Evolutionary conservation across 441 rosid genomes (phyloP).

Genomic region (Mallotus japonicus): DNA sequence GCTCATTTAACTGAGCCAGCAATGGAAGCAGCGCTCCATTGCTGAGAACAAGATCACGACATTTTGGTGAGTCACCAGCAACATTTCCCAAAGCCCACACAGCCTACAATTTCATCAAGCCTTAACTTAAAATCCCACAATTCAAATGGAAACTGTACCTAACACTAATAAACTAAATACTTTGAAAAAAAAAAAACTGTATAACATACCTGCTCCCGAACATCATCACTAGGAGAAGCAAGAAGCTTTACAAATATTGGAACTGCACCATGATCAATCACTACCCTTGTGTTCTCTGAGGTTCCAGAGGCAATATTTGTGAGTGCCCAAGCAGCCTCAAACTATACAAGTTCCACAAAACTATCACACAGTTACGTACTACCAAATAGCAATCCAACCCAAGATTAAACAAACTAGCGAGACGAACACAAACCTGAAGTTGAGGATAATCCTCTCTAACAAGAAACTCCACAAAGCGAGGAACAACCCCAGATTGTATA

Average conservation of each 20-base stretch:
- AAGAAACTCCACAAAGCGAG: constrained; percentile 77
- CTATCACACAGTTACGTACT: not conserved
- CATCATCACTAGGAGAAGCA: constrained; percentile 72
- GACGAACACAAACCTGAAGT: constrained; percentile 51
- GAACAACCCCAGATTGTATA: constrained; percentile 69
- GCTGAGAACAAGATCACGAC: constrained; percentile 74
- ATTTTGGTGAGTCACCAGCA: constrained; percentile 80
- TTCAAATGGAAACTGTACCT: not conserved
- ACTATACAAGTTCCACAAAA: constrained; percentile 31
- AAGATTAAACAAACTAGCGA: not conserved
- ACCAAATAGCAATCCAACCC: not conserved
- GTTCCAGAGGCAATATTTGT: constrained; percentile 77
- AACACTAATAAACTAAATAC: not conserved
- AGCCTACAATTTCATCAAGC: constrained; percentile 45
- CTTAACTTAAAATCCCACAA: not conserved
- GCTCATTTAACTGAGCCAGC: constrained; percentile 61
- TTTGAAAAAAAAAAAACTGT: not conserved
- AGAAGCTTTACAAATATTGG: constrained; percentile 79
- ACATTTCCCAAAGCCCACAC: constrained; percentile 87
- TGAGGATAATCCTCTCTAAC: constrained; percentile 61
- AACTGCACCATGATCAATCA: constrained; percentile 68
- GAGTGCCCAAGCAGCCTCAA: constrained; percentile 78
- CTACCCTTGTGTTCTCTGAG: constrained; percentile 70
- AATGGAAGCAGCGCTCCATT: constrained; percentile 58
- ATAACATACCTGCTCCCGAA: constrained; percentile 64